These are phyloP conservation scores for Stephania yunnanensis DNA, from an alignment of 164 flowering plant genomes.

Conservation along the genomic window DNA sequence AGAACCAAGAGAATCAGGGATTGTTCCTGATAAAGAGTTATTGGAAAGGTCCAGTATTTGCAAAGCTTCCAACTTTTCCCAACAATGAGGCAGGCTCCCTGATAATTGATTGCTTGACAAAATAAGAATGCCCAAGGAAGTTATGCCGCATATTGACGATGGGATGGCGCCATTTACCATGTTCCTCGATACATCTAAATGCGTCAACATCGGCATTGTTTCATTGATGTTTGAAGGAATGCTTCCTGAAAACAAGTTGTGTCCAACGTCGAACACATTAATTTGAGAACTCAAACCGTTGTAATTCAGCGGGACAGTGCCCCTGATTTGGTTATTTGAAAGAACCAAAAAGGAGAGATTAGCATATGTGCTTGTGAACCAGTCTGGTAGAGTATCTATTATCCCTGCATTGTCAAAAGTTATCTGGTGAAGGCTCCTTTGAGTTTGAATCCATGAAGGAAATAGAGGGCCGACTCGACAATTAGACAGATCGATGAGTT, in stretches of 20 bases:
- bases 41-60: neutral
- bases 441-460: constrained; percentile 17
- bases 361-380: constrained; percentile 15
- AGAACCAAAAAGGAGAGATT: constrained; percentile 2
- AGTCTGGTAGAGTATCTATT: constrained; percentile 18
- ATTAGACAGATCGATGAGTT: neutral
- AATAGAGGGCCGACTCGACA: constrained; percentile 11
- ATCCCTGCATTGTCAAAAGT: constrained; percentile 8
- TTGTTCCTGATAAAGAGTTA: constrained; percentile 1
- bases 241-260: neutral
- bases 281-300: neutral
- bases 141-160: neutral
- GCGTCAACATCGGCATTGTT: too few species aligned
- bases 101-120: neutral
- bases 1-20: constrained; percentile 1
- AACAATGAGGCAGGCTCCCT: neutral
- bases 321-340: constrained; percentile 8
- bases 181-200: neutral
- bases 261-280: neutral
- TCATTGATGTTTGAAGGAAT: neutral
- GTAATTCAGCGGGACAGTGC: neutral
- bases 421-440: constrained; percentile 5
- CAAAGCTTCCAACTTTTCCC: neutral
- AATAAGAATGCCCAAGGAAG: neutral
- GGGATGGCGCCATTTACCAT: neutral